Evolutionary conservation across 768 basidiomycete genomes (phyloP).

Genomic region (Xerocomus brunneocitrinus): DNA sequence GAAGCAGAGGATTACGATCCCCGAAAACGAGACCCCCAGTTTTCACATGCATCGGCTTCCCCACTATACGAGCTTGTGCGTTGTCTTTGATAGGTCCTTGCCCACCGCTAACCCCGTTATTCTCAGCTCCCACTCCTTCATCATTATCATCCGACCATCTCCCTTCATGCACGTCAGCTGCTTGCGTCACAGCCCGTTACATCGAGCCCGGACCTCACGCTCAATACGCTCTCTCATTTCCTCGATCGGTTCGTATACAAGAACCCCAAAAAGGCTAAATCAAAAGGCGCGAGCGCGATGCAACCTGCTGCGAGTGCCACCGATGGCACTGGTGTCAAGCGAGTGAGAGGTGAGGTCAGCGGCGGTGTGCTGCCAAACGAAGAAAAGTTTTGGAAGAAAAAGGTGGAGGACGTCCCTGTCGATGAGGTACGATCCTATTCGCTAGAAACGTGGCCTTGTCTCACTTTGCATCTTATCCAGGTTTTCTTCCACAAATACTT

Average conservation of each 20-base stretch:
- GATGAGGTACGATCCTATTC: slow-evolving; percentile 59
- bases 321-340: slow-evolving; percentile 66
- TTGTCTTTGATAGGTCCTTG: neutral
- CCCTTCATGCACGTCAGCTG: slow-evolving; percentile 82
- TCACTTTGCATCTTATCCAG: slow-evolving; percentile 33
- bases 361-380: slow-evolving; percentile 60
- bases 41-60: slow-evolving; percentile 70
- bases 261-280: slow-evolving; percentile 76
- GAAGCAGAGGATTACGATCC: slow-evolving; percentile 64
- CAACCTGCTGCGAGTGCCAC: slow-evolving; percentile 76
- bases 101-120: neutral
- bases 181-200: slow-evolving; percentile 69
- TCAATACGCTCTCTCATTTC: slow-evolving; percentile 93
- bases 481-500: slow-evolving; percentile 93
- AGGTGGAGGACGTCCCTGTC: slow-evolving; percentile 69
- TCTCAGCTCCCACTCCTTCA: slow-evolving; percentile 67
- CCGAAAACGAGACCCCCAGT: slow-evolving; percentile 85
- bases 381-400: slow-evolving; percentile 65
- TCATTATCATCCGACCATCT: slow-evolving; percentile 89
- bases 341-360: slow-evolving; percentile 56
- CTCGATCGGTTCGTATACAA: slow-evolving; percentile 96
- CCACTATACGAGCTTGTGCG: slow-evolving; percentile 90
- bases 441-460: neutral
- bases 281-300: slow-evolving; percentile 88
- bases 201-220: slow-evolving; percentile 80